phyloP scores from a whole-genome alignment of 352 stramenopile genomes.

The Phytopythium ostracodes region DNA sequence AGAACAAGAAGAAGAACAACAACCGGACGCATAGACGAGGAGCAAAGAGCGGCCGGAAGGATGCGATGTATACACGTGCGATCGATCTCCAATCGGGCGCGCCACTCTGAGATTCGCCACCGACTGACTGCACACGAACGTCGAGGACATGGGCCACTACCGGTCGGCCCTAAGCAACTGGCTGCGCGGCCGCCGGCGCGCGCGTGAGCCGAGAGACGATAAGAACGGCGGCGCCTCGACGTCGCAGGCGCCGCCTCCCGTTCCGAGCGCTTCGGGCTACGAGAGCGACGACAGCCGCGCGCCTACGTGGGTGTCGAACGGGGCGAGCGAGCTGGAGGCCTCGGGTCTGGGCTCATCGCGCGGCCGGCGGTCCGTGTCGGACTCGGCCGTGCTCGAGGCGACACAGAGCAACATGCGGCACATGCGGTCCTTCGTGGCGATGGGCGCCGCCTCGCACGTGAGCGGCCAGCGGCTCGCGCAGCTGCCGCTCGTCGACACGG shows the following conservation, averaged over 20 bases:
- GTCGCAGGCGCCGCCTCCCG: neutral
- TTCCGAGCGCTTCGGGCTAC: neutral
- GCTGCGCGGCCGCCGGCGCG: conserved; percentile 4
- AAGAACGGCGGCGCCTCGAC: neutral
- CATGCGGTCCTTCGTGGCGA: conserved; percentile 5
- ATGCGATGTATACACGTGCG: neutral
- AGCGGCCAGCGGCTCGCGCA: neutral
- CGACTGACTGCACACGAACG: neutral
- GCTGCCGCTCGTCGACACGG: neutral
- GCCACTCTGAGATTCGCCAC: conserved; percentile 2
- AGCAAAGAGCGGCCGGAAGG: neutral
- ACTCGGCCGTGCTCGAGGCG: conserved; percentile 4
- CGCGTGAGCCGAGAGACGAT: neutral
- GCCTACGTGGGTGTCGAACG: neutral
- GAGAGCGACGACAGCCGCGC: conserved; percentile 2
- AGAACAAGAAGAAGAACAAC: neutral
- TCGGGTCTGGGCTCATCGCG: neutral
- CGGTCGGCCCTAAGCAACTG: conserved; percentile 7
- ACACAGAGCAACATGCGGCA: neutral
- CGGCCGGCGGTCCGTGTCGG: conserved; percentile 8
- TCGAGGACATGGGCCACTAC: conserved; percentile 7
- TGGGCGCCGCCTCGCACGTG: conserved; percentile 1
- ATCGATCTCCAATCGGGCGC: neutral
- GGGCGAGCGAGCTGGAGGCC: neutral
- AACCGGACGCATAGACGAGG: neutral